A percentile compares a stretch with the other conserved stretches of the same genome.
phyloP scores from a whole-genome alignment of 352 stramenopile species.

The Pythium brassicae region DNA sequence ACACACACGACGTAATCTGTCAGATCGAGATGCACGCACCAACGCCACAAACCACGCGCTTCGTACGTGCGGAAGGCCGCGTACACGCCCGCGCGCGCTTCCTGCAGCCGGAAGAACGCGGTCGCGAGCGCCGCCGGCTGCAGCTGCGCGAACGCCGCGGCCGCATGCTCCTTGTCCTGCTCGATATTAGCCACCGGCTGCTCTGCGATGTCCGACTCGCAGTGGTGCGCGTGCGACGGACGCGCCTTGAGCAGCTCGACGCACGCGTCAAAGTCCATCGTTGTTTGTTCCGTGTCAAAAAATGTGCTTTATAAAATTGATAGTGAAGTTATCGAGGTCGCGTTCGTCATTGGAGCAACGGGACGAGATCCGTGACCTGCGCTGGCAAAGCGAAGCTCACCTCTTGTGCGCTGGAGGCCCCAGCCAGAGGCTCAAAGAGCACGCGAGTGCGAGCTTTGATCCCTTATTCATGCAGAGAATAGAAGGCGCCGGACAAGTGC shows the following conservation, averaged over 20 bases:
- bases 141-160: slow-evolving; percentile 8
- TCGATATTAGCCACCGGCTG: background rate
- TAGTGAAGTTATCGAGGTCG: background rate
- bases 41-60: background rate
- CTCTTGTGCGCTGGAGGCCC: too few species aligned
- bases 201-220: slow-evolving; percentile 25
- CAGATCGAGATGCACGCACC: background rate
- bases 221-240: slow-evolving; percentile 54
- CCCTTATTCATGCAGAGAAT: too few species aligned
- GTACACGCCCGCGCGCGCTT: slow-evolving; percentile 70
- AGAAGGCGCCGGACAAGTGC: background rate
- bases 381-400: too few species aligned
- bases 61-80: slow-evolving; percentile 51
- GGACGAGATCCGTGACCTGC: too few species aligned
- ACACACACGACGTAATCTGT: background rate
- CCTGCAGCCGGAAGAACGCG: slow-evolving; percentile 52
- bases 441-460: too few species aligned
- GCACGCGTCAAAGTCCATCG: slow-evolving; percentile 70
- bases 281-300: background rate
- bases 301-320: background rate
- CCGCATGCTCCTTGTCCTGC: slow-evolving; percentile 7
- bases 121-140: slow-evolving; percentile 23
- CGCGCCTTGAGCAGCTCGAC: slow-evolving; percentile 60
- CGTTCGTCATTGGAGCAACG: too few species aligned
- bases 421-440: too few species aligned